Base-by-base conservation (phyloP, 345 rosid genomes). In the Salix brachista region DNA sequence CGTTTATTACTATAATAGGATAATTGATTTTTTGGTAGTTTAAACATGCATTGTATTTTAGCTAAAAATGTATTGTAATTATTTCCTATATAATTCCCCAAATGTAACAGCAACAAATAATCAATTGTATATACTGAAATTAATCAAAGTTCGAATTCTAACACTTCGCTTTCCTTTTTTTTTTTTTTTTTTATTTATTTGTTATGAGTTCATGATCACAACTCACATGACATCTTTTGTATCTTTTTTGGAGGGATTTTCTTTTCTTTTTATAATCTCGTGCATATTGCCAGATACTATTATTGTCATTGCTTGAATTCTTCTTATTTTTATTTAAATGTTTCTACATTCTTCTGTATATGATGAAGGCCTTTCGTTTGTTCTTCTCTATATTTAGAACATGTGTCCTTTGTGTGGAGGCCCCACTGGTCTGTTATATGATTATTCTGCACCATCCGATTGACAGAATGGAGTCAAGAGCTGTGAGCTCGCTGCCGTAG, bases 181-280 rank as follows among this genome's bases (percentile, higher is more conserved):
- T 2, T 8, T 39, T 8, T 32, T 4, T 34, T 36, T 8, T 39
- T 8, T 32, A 0, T 34, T 36, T 41, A 2, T 41, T 76, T 60
- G 67, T 81, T 71, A 69, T 78, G 75, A 12, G 65, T 79, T 58
- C 65, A 70, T 85, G n/a, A 83, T 85, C 81, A 36, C 72, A 64
- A 8, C 48, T 71, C 85, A 77, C 84, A 75, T 83, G 82, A 79
- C 77, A 64, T 23, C 69, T 72, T 54, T 50, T 37, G 60, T 30
- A 14, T 78, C 54, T 66, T 60, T 37, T 26, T 25, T 17, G 23
- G 30, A 16, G n/a, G 44, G 30, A 21, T 70, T 60, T 26, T 17
- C 21, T 2, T 44, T 5, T 5, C 17, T 64, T 48, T 44, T 18
- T 54, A 54, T 54, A 19, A 18, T 19, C 10, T 18, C 8, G 21